phyloP scores from a whole-genome alignment of 75 land plant genomes.

The Pinus taeda region DNA sequence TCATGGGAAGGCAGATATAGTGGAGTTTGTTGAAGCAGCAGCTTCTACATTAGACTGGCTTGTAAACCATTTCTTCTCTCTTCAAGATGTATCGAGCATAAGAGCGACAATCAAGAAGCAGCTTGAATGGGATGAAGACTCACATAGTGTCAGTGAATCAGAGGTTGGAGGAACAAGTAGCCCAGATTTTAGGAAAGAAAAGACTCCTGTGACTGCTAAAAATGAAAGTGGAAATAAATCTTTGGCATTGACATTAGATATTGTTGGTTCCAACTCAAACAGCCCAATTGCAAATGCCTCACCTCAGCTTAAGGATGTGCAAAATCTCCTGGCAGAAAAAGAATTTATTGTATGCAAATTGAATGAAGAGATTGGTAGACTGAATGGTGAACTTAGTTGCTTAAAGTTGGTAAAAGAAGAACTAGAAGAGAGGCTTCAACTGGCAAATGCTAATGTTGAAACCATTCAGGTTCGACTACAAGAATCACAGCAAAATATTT shows the following conservation, averaged over 20 bases:
- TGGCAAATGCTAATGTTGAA: constrained; percentile 19
- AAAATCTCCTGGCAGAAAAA: constrained; percentile 6
- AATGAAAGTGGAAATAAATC: constrained; percentile 9
- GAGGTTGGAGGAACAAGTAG: constrained; percentile 14
- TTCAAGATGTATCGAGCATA: constrained; percentile 65
- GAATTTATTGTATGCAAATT: constrained; percentile 9
- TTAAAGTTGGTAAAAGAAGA: constrained; percentile 27
- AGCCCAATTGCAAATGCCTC: constrained; percentile 1
- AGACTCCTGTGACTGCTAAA: constrained; percentile 5
- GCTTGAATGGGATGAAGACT: constrained; percentile 29
- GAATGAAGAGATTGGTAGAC: constrained; percentile 18
- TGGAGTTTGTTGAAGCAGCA: constrained; percentile 47
- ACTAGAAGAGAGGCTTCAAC: constrained; percentile 32
- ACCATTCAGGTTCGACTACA: constrained; percentile 30
- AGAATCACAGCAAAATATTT: constrained; percentile 29
- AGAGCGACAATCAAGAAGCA: constrained; percentile 42
- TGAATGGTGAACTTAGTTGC: constrained; percentile 20
- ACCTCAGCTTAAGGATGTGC: constrained; percentile 3
- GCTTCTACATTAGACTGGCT: constrained; percentile 63
- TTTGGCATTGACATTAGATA: not conserved
- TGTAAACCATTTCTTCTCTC: constrained; percentile 54
- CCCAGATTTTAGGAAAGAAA: constrained; percentile 8
- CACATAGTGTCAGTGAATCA: constrained; percentile 15
- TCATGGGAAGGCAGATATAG: constrained; percentile 42
- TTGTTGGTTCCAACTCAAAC: constrained; percentile 5